A percentile compares a stretch with the other conserved stretches of the same genome.
Evolutionary conservation across 176 grass and related monocot genomes (phyloP).

Genomic region (Paspalum vaginatum): DNA sequence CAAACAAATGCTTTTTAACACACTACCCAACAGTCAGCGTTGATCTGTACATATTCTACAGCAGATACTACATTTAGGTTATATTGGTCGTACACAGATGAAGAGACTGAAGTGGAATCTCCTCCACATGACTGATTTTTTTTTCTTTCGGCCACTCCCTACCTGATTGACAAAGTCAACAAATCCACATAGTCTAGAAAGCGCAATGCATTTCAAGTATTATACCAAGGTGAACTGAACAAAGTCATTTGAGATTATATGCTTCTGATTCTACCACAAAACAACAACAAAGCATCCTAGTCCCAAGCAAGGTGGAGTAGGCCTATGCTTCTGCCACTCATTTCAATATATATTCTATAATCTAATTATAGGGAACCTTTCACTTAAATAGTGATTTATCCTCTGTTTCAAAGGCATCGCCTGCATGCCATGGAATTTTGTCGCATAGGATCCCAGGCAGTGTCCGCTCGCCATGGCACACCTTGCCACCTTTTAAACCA

Average conservation of each 20-base stretch:
- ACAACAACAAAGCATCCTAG: background rate
- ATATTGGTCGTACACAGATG: background rate
- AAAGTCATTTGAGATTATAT: background rate
- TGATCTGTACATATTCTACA: background rate
- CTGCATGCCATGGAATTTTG: no score
- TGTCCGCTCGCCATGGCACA: no score
- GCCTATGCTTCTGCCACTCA: conserved; percentile 10
- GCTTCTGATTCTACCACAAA: background rate
- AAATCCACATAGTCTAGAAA: conserved; percentile 6
- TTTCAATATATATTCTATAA: background rate
- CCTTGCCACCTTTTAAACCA: no score
- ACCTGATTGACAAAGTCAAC: background rate
- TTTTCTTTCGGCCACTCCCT: background rate
- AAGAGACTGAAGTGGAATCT: background rate
- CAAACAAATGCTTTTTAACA: conserved; percentile 3
- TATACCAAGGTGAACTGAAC: conserved; percentile 3
- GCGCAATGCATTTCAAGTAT: background rate
- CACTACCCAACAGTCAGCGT: background rate
- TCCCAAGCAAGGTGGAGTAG: background rate
- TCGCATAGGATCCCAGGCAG: no score
- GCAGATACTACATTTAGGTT: background rate
- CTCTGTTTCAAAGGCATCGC: no score
- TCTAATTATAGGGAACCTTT: background rate
- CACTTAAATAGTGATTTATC: background rate
- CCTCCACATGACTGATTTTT: conserved; percentile 16